phyloP scores from a whole-genome alignment of 371 early-diverging fungal species.

The Apophysomyces elegans region DNA sequence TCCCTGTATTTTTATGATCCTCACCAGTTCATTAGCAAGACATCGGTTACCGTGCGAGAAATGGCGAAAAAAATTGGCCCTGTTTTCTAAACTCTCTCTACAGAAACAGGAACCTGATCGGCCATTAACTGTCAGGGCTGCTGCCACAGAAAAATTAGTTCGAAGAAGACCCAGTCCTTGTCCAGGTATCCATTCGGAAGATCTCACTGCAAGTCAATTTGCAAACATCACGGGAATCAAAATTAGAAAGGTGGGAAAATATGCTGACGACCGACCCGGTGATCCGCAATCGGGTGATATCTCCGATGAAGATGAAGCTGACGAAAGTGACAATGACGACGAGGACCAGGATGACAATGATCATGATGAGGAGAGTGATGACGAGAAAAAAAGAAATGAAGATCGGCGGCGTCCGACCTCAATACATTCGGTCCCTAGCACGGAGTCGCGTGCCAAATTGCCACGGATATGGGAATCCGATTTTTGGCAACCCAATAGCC shows the following conservation, averaged over 20 bases:
- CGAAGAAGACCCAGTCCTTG: conserved; percentile 23
- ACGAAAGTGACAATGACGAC: conserved; percentile 13
- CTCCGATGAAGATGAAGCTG: conserved; percentile 15
- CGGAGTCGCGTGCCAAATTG: conserved; percentile 23
- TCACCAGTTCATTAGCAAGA: conserved; percentile 14
- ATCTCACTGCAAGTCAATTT: conserved; percentile 54
- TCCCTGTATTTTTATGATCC: conserved; percentile 11
- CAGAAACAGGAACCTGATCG: conserved; percentile 6
- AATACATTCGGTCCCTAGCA: conserved; percentile 30
- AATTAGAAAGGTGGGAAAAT: conserved; percentile 21
- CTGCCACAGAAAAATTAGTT: conserved; percentile 48
- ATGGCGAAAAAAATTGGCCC: conserved; percentile 17
- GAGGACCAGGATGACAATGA: conserved; percentile 8
- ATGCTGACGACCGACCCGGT: conserved; percentile 5
- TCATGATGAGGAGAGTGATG: conserved; percentile 15
- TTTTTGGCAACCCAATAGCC: conserved; percentile 33
- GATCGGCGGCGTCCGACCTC: neutral
- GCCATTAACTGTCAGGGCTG: conserved; percentile 24
- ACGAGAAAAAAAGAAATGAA: neutral
- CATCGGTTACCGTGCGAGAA: conserved; percentile 13
- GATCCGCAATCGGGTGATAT: neutral
- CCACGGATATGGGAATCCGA: conserved; percentile 51
- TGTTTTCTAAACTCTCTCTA: conserved; percentile 16
- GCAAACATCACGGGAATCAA: conserved; percentile 48
- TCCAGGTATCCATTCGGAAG: conserved; percentile 33